Conservation (phyloP, 1,284 basidiomycete species). For the Cryptococcus maquisensis region DNA sequence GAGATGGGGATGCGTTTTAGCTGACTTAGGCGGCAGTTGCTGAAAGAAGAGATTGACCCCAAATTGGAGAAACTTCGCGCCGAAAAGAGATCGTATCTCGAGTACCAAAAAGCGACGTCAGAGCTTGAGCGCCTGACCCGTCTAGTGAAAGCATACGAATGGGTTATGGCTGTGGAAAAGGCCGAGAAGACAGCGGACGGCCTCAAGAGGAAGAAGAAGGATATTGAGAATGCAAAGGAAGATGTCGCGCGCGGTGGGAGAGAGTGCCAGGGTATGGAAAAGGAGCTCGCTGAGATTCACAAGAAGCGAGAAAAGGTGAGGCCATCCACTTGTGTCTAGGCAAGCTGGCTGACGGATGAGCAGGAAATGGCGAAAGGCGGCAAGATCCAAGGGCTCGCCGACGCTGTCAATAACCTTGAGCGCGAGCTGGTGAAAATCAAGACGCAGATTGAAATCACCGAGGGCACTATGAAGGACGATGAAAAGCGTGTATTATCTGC, state of each 20-base stretch:
- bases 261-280: conserved; percentile 54
- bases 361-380: conserved; percentile 65
- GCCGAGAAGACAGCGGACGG: conserved; percentile 47
- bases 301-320: conserved; percentile 56
- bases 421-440: conserved; percentile 81
- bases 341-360: background rate
- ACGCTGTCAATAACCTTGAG: conserved; percentile 71
- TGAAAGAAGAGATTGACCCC: conserved; percentile 88
- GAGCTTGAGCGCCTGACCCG: conserved; percentile 88
- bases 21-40: conserved; percentile 48
- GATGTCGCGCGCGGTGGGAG: conserved; percentile 52
- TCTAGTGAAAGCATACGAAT: conserved; percentile 83
- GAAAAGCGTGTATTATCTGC: conserved; percentile 59
- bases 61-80: conserved; percentile 86
- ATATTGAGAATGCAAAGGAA: conserved; percentile 42
- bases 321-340: background rate
- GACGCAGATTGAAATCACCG: conserved; percentile 82
- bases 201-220: conserved; percentile 40
- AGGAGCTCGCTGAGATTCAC: conserved; percentile 63
- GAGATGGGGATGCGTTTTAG: background rate
- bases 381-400: conserved; percentile 71
- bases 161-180: conserved; percentile 66
- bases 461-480: conserved; percentile 74
- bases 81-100: conserved; percentile 86
- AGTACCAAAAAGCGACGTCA: conserved; percentile 82